Evolutionary conservation across 2,329 filamentous ascomycete species (phyloP).

Genomic region (Ascochyta koolunga): DNA sequence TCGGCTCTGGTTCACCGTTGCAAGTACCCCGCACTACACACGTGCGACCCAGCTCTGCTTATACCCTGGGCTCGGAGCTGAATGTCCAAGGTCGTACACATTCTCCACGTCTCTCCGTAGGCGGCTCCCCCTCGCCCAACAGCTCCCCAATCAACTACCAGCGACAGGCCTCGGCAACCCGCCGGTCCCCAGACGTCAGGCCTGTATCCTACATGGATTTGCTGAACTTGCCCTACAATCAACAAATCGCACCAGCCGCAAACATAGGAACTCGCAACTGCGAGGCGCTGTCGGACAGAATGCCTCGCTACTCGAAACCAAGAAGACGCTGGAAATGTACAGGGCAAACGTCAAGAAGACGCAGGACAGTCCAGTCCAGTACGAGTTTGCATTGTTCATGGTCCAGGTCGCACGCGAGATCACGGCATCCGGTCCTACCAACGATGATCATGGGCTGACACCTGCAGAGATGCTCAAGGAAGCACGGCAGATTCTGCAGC

Average conservation of each 20-base stretch:
- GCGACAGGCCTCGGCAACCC: conserved; percentile 58
- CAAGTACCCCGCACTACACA: conserved; percentile 61
- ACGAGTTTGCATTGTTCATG: conserved; percentile 95
- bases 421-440: conserved; percentile 34
- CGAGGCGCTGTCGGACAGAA: conserved; percentile 83
- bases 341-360: conserved; percentile 97
- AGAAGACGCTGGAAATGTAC: conserved; percentile 98
- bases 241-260: conserved; percentile 69
- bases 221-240: conserved; percentile 75
- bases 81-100: conserved; percentile 65
- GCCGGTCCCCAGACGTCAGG: conserved; percentile 63
- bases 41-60: conserved; percentile 75
- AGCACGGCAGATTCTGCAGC: conserved; percentile 86
- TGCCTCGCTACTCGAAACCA: conserved; percentile 86
- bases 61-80: conserved; percentile 75
- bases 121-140: conserved; percentile 47
- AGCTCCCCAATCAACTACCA: conserved; percentile 52
- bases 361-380: conserved; percentile 85
- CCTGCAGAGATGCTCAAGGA: conserved; percentile 75
- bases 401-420: conserved; percentile 86
- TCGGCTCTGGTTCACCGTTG: conserved; percentile 38
- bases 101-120: conserved; percentile 58
- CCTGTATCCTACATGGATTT: conserved; percentile 67
- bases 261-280: conserved; percentile 78
- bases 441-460: conserved; percentile 53